phyloP scores from a whole-genome alignment of 2,329 filamentous ascomycete genomes.

The Lachnellula cervina region DNA sequence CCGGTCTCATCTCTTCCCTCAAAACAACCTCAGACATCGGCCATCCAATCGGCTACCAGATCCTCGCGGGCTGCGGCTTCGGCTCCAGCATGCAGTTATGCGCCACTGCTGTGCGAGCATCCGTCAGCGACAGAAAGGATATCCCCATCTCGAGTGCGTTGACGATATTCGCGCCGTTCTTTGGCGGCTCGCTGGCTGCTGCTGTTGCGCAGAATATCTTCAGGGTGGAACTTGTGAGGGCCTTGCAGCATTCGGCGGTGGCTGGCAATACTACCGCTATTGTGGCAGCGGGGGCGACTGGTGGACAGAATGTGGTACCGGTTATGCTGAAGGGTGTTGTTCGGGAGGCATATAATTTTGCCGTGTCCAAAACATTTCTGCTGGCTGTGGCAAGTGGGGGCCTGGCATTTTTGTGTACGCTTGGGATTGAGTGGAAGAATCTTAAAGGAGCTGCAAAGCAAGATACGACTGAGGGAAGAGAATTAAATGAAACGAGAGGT shows the following conservation, averaged over 20 bases:
- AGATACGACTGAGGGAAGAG: neutral
- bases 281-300: constrained; percentile 37
- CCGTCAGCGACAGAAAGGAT: constrained; percentile 42
- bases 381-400: constrained; percentile 40
- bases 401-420: constrained; percentile 7
- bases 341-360: constrained; percentile 50
- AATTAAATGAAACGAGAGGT: neutral
- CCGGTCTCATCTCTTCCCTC: constrained; percentile 52
- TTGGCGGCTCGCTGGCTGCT: constrained; percentile 53
- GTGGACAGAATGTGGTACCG: constrained; percentile 54
- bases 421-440: constrained; percentile 12
- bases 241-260: constrained; percentile 4
- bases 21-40: constrained; percentile 16
- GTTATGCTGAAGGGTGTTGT: constrained; percentile 46
- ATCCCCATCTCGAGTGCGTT: constrained; percentile 43
- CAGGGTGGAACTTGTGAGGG: constrained; percentile 11
- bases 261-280: constrained; percentile 36
- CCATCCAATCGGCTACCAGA: constrained; percentile 52
- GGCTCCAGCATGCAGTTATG: constrained; percentile 54
- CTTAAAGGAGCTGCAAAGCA: constrained; percentile 1
- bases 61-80: constrained; percentile 49
- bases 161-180: constrained; percentile 47
- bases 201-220: constrained; percentile 47
- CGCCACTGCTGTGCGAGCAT: constrained; percentile 49
- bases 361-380: constrained; percentile 48